These are phyloP conservation scores for Drechslerella stenobrocha DNA, from an alignment of 2,329 filamentous ascomycete genomes.

Conservation along the genomic window DNA sequence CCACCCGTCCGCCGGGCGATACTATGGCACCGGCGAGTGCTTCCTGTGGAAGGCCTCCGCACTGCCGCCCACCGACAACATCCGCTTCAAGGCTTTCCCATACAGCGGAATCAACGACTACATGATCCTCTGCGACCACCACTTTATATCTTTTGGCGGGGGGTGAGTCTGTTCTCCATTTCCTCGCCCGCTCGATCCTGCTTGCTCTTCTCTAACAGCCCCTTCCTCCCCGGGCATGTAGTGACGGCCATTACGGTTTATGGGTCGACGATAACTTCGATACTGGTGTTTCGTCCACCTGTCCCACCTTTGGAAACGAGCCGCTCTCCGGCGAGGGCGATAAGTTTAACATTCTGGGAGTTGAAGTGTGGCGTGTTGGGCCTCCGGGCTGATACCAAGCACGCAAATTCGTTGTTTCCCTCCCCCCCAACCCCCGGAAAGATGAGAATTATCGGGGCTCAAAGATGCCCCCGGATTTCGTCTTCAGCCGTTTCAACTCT, in stretches of 20 bases:
- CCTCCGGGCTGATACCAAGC: constrained; percentile 18
- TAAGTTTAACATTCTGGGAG: constrained; percentile 86
- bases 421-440: too few species aligned
- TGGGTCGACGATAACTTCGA: constrained; percentile 89
- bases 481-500: neutral
- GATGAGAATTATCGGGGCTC: neutral
- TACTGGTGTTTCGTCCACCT: constrained; percentile 77
- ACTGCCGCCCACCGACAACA: constrained; percentile 60
- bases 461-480: neutral
- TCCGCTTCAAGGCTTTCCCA: constrained; percentile 95
- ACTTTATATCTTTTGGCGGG: constrained; percentile 83
- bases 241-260: constrained; percentile 84
- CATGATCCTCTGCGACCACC: constrained; percentile 86
- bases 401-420: neutral
- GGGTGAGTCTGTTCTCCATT: constrained; percentile 59
- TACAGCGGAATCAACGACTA: constrained; percentile 97
- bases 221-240: constrained; percentile 12
- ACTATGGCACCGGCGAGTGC: constrained; percentile 95
- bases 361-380: constrained; percentile 92
- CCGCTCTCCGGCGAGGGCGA: constrained; percentile 86
- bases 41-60: constrained; percentile 82
- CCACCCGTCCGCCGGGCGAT: constrained; percentile 73
- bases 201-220: neutral
- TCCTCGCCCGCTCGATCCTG: neutral
- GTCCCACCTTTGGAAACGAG: constrained; percentile 93